A percentile compares a stretch with the other conserved stretches of the same genome.
Evolutionary conservation across 495 filamentous ascomycete species (phyloP).

Genomic region (Penicillium antarcticum): DNA sequence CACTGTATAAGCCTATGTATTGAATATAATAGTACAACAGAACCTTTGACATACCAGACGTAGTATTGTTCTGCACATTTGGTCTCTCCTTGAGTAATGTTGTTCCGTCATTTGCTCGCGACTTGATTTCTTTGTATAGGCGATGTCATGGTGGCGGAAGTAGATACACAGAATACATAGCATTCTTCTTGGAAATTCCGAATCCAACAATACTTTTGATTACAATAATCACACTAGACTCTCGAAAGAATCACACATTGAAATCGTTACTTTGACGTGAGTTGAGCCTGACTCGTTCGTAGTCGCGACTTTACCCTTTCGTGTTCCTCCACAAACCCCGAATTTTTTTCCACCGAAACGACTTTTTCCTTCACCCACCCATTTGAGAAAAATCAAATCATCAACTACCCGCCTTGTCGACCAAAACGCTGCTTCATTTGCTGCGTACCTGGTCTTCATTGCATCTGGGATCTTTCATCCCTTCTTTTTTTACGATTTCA

Average conservation of each 20-base stretch:
- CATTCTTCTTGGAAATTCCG: neutral
- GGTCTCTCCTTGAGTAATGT: too few species aligned
- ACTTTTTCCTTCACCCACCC: conserved; percentile 17
- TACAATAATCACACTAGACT: neutral
- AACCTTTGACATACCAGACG: too few species aligned
- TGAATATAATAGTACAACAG: too few species aligned
- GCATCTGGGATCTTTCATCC: conserved; percentile 11
- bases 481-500: conserved; percentile 23
- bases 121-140: neutral
- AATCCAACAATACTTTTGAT: too few species aligned
- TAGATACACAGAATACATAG: neutral
- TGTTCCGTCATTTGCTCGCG: too few species aligned
- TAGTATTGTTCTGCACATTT: too few species aligned
- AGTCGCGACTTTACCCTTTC: neutral
- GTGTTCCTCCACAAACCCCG: conserved; percentile 12
- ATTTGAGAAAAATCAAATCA: conserved; percentile 1
- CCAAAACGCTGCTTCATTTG: conserved; percentile 25
- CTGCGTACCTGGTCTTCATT: conserved; percentile 24
- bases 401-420: conserved; percentile 8
- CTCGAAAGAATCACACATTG: neutral
- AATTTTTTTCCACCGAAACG: conserved; percentile 23
- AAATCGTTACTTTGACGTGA: neutral
- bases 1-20: too few species aligned
- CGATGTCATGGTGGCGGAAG: conserved; percentile 16
- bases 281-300: neutral